Evolutionary conservation across 1,139 yeast genomes (phyloP).

Genomic region (Ogataea hybrid): DNA sequence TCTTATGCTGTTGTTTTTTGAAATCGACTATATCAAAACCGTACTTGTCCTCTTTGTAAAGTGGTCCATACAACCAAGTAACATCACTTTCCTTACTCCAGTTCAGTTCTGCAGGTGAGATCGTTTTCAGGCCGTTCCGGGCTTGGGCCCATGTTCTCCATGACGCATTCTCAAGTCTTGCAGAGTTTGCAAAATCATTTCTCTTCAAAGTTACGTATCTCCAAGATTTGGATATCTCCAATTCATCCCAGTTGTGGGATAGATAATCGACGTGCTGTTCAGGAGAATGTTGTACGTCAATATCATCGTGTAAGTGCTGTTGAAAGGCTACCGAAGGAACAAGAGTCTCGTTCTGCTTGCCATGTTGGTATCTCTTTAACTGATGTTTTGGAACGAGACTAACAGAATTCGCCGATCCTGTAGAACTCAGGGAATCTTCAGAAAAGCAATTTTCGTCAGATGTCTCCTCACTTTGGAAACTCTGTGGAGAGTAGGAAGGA

Average conservation of each 20-base stretch:
- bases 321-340: slow-evolving; percentile 24
- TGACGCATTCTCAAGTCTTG: too few species aligned
- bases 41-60: slow-evolving; percentile 42
- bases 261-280: too few species aligned
- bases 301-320: slow-evolving; percentile 75
- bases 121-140: too few species aligned
- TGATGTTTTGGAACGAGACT: slow-evolving; percentile 32
- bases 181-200: too few species aligned
- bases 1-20: slow-evolving; percentile 13
- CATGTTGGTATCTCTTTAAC: slow-evolving; percentile 23
- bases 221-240: too few species aligned
- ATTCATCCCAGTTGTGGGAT: too few species aligned
- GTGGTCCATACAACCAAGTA: slow-evolving; percentile 86
- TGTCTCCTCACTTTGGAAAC: slow-evolving; percentile 27
- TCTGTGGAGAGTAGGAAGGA: slow-evolving; percentile 24
- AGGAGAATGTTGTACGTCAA: too few species aligned
- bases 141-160: too few species aligned
- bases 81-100: slow-evolving; percentile 85
- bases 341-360: slow-evolving; percentile 10
- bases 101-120: too few species aligned
- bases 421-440: slow-evolving; percentile 28
- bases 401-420: slow-evolving; percentile 22
- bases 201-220: too few species aligned
- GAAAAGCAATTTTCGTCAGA: slow-evolving; percentile 27
- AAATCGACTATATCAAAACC: slow-evolving; percentile 21